Percentiles rank a stretch among this genome's conserved stretches.
Conservation (phyloP, 768 basidiomycete species). For the Leccinum subtestaceum region DNA sequence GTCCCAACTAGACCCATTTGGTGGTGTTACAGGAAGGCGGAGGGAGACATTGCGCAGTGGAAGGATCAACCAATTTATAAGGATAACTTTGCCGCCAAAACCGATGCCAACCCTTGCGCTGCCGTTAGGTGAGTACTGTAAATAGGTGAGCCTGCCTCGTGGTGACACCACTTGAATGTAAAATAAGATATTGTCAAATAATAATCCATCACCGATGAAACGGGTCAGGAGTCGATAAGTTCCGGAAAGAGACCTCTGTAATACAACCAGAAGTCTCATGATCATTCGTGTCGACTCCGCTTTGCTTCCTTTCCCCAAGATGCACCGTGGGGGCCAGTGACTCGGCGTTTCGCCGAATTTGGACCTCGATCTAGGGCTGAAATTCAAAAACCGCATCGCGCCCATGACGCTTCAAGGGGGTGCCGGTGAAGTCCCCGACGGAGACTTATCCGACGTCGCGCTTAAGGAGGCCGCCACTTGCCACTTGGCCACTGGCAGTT, state of each 20-base stretch:
- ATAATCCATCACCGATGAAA: constrained; percentile 7
- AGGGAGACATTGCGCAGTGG: background rate
- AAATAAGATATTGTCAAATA: background rate
- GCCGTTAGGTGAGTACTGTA: constrained; percentile 16
- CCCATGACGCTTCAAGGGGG: background rate
- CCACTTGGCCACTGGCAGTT: background rate
- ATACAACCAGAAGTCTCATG: background rate
- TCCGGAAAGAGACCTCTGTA: background rate
- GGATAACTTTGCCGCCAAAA: background rate
- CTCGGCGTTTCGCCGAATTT: background rate
- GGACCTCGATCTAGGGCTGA: background rate
- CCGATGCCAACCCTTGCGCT: constrained; percentile 9
- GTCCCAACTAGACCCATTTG: constrained; percentile 18
- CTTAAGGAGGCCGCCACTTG: background rate
- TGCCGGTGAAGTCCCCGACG: background rate
- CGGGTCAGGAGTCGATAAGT: background rate
- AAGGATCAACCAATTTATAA: constrained; percentile 21
- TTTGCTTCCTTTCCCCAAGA: background rate
- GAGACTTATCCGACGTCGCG: background rate
- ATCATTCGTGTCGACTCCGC: background rate
- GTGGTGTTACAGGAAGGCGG: background rate
- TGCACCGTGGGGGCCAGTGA: background rate
- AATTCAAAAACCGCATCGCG: background rate
- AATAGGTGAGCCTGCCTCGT: background rate
- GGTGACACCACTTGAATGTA: constrained; percentile 3